These are phyloP conservation scores for Rhizoctonia solani DNA, from an alignment of 1,284 basidiomycete genomes.

Conservation along the genomic window DNA sequence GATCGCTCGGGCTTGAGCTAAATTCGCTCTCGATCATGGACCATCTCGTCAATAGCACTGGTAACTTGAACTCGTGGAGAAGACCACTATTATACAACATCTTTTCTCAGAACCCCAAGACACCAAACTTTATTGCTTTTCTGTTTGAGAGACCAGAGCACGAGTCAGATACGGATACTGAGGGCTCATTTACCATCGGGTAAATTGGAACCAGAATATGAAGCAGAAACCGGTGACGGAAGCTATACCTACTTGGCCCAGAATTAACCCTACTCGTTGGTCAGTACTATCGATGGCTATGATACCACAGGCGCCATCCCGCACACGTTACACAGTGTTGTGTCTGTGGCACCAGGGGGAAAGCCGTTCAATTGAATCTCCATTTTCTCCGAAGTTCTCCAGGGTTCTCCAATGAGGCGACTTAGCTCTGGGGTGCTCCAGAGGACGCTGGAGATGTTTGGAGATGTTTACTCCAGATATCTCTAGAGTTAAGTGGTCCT, in stretches of 20 bases:
- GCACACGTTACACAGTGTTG: constrained; percentile 63
- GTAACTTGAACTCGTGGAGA: constrained; percentile 58
- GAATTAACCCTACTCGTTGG: constrained; percentile 63
- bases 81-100: constrained; percentile 73
- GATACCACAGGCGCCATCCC: constrained; percentile 51
- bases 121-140: constrained; percentile 79
- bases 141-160: constrained; percentile 56
- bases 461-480: no score
- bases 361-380: no score
- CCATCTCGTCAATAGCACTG: constrained; percentile 60
- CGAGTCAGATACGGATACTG: not conserved
- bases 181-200: constrained; percentile 46
- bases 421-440: no score
- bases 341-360: constrained; percentile 62
- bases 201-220: constrained; percentile 66
- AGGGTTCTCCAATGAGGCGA: no score
- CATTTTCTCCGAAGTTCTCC: no score
- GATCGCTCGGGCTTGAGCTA: constrained; percentile 71
- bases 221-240: constrained; percentile 55
- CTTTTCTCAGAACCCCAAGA: constrained; percentile 64
- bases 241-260: constrained; percentile 71
- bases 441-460: no score
- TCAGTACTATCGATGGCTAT: constrained; percentile 59
- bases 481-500: no score
- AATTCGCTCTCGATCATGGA: constrained; percentile 75